Base-by-base conservation (phyloP, 352 stramenopile genomes). In the Phytophthora megakarya region DNA sequence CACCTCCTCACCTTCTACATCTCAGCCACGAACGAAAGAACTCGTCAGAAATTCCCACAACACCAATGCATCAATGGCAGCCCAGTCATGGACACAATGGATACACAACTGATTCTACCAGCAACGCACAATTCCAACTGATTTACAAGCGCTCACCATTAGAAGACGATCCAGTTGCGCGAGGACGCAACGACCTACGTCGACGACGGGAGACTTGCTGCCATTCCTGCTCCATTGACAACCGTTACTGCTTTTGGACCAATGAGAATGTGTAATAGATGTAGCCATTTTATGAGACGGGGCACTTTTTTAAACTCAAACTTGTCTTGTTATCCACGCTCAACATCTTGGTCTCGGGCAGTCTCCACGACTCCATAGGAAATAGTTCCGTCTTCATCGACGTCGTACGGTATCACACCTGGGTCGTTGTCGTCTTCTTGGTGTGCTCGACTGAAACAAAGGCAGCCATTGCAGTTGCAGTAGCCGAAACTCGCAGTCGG, bases 401-500 rank as follows among this genome's bases (percentile, higher is more conserved):
- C 65, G 21, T 57, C 52, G 51, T 65, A 72, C n/a, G 65, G 65
- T 40, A 61, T 72, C 19, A 69, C 65, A 3, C 59, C 65, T 10
- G 37, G 50, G 40, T 58, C 58, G 4, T 62, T 49, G 0, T 56
- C 54, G 3, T 62, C 70, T 16, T 74, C 56, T 11, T 62, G 51
- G 13, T 42, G 51, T 3, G 37, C 45, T 46, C 65, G 61, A 39
- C 63, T 70, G 22, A 70, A 70, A 52, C 75, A 70, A 39, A 69
- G 19, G 49, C 67, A 75, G n/a, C 61, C 60, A 50, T 72, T 70
- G 55, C 61, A 73, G 37, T 79, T 73, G 57, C 57, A 75, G 39
- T 70, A 73, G 37, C 64, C 64, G 49, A 74, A 70, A 18, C 61
- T 67, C 3, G 67, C 64, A 37, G 60, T 76, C 12, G 63, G 67